phyloP scores from a whole-genome alignment of 169 alveolate genomes.

The Cryptosporidium ryanae region DNA sequence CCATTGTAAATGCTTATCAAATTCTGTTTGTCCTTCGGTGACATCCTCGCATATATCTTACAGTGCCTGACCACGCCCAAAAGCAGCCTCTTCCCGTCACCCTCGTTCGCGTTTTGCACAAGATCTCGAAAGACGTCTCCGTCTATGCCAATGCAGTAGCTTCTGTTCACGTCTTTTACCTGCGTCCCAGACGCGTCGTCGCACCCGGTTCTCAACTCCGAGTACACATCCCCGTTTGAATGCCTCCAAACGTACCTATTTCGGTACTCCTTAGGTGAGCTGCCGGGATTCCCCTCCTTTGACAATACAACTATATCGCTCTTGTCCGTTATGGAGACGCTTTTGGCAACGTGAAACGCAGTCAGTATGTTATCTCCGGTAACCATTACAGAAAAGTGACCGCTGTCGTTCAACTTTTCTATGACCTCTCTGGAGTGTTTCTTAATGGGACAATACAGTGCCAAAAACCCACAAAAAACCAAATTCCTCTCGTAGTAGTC shows the following conservation, averaged over 20 bases:
- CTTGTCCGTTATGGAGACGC: slow-evolving; percentile 78
- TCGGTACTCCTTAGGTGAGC: background rate
- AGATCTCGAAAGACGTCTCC: slow-evolving; percentile 82
- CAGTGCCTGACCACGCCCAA: background rate
- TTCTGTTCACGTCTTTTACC: slow-evolving; percentile 10
- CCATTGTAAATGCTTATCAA: slow-evolving; percentile 80
- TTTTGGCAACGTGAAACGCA: slow-evolving; percentile 95
- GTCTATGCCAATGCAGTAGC: slow-evolving; percentile 74
- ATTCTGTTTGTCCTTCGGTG: slow-evolving; percentile 94
- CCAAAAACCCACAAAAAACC: slow-evolving; percentile 93
- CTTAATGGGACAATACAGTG: slow-evolving; percentile 95
- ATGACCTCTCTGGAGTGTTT: slow-evolving; percentile 88
- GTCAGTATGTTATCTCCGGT: slow-evolving; percentile 98
- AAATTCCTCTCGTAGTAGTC: slow-evolving; percentile 90
- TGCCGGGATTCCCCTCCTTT: slow-evolving; percentile 8
- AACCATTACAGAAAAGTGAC: slow-evolving; percentile 92
- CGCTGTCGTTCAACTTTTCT: slow-evolving; percentile 84
- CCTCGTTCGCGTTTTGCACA: slow-evolving; percentile 26
- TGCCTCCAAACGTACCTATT: slow-evolving; percentile 55
- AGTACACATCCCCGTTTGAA: slow-evolving; percentile 73
- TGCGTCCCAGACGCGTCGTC: slow-evolving; percentile 33
- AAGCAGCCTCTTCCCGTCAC: slow-evolving; percentile 45
- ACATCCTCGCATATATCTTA: slow-evolving; percentile 94
- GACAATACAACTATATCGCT: slow-evolving; percentile 78
- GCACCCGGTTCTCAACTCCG: slow-evolving; percentile 16